A percentile compares a stretch with the other conserved stretches of the same genome.
Evolutionary conservation across 2,329 filamentous ascomycete genomes (phyloP).

Genomic region (Malbranchea cinnamomea): DNA sequence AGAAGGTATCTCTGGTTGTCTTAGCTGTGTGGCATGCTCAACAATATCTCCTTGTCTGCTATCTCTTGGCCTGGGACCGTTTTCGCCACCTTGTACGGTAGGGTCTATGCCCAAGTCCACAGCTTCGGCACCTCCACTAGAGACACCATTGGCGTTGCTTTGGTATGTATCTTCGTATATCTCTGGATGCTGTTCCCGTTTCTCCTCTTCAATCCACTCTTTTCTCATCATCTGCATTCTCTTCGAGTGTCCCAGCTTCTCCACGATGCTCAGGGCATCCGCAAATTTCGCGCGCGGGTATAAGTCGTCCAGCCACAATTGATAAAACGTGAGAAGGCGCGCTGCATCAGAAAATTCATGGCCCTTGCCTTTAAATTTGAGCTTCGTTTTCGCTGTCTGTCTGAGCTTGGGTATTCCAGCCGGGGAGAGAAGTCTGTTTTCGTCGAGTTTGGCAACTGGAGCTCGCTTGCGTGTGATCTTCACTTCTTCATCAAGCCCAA

Average conservation of each 20-base stretch:
- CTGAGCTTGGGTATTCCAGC: constrained; percentile 73
- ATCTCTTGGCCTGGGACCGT: too few relatives aligned
- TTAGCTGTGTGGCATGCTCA: neutral
- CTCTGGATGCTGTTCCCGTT: too few relatives aligned
- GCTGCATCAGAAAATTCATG: constrained; percentile 87
- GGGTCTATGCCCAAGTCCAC: too few relatives aligned
- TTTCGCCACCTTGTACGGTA: too few relatives aligned
- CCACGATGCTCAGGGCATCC: constrained; percentile 77
- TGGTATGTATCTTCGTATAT: constrained; percentile 3
- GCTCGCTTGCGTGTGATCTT: constrained; percentile 62
- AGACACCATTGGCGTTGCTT: neutral
- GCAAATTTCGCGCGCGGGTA: constrained; percentile 90
- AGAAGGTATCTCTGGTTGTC: constrained; percentile 3
- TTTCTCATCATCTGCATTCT: constrained; percentile 57
- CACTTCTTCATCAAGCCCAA: constrained; percentile 79
- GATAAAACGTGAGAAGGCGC: constrained; percentile 75
- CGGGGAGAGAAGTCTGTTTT: constrained; percentile 66
- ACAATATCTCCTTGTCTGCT: neutral
- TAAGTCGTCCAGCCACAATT: constrained; percentile 90
- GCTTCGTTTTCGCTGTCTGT: constrained; percentile 48
- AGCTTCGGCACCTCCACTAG: too few relatives aligned
- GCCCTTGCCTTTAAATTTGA: constrained; percentile 83
- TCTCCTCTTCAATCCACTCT: constrained; percentile 68
- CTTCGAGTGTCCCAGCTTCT: constrained; percentile 82
- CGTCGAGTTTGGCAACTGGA: constrained; percentile 76